Percentiles rank a stretch among this genome's conserved stretches.
Conservation (phyloP, 345 rosid genomes). For the Eucalyptus pauciflora region DNA sequence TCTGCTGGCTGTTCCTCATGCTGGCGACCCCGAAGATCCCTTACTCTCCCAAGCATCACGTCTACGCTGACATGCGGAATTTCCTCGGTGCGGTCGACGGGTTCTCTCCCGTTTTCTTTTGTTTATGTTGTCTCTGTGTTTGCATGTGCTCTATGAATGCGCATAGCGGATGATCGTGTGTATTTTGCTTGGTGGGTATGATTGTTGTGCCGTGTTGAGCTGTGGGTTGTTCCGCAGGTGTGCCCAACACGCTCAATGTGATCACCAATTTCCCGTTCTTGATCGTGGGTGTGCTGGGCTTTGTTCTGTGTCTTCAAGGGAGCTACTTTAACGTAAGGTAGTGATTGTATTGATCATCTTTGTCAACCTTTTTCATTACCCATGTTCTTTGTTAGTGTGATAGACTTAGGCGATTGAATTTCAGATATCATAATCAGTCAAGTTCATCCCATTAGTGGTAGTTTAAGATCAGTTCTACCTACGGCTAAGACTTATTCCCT, state of each 20-base stretch:
- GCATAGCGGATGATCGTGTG: background rate
- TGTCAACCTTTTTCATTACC: background rate
- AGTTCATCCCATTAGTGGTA: background rate
- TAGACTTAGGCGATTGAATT: background rate
- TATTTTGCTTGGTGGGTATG: background rate
- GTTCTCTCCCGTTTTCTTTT: background rate
- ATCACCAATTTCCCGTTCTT: constrained; percentile 79
- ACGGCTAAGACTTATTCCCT: background rate
- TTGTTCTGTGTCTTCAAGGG: constrained; percentile 60
- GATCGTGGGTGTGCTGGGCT: constrained; percentile 68
- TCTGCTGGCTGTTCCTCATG: constrained; percentile 53
- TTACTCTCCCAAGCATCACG: constrained; percentile 27
- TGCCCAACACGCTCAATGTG: constrained; percentile 84
- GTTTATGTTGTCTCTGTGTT: background rate
- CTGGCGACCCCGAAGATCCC: constrained; percentile 64
- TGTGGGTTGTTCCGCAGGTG: constrained; percentile 38
- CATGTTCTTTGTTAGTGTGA: background rate
- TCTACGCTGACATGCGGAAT: constrained; percentile 77
- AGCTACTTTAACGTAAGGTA: constrained; percentile 62
- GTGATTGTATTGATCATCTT: background rate
- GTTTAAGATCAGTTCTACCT: background rate
- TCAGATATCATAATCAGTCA: background rate
- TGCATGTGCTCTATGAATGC: background rate
- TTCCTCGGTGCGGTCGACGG: constrained; percentile 41
- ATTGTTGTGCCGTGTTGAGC: background rate